Base-by-base conservation (phyloP, 2,329 filamentous ascomycete genomes). In the Camptophora hylomeconis region DNA sequence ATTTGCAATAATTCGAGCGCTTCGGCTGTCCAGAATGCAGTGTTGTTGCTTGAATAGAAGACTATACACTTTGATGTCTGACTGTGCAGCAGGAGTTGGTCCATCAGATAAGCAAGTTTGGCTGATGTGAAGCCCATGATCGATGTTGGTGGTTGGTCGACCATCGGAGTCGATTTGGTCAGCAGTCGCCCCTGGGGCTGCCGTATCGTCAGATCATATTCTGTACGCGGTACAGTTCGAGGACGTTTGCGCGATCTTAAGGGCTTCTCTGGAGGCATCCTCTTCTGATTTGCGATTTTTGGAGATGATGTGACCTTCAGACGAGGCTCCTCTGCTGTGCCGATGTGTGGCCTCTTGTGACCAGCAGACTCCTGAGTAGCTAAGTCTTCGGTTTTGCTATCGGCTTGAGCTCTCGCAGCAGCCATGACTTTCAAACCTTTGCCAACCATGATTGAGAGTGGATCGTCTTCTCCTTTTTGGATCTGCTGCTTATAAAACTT, bases 11-110 rank as follows among this genome's bases (percentile, higher is more conserved):
- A 65, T 41, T 94, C 86, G 0, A 95, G 65, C 17, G 78, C 73
- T 47, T 84, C 75, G 0, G 82, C 80, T 20, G 94, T 69, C 55
- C 92, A 93, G 52, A 72, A 92, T 1, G 83, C 86, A 2, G 80
- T 67, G 42, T 92, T 87, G 36, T 89, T 79, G 17, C 80, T 78
- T 36, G 92, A 83, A 50, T 93, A 94, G 51, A 95, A 95, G 7
- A 94, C 69, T 29, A 94, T 72, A 3, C 92, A 89, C 52, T 94
- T 92, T 45, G 93, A 84, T 0, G 67, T 56, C 1, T 63, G 53
- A 30, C 89, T 72, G 37, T 86, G 63, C 29, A 67, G 60, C 4
- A 75, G 52, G 8, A 94, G 73, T 17, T 71, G 65, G 30, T 84
- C 77, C 11, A 93, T 58, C 5, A 94, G 60, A 45, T 94, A 93